A percentile compares a stretch with the other conserved stretches of the same genome.
Evolutionary conservation across 1,139 yeast species (phyloP).

Genomic region (Saccharomyces uvarum): DNA sequence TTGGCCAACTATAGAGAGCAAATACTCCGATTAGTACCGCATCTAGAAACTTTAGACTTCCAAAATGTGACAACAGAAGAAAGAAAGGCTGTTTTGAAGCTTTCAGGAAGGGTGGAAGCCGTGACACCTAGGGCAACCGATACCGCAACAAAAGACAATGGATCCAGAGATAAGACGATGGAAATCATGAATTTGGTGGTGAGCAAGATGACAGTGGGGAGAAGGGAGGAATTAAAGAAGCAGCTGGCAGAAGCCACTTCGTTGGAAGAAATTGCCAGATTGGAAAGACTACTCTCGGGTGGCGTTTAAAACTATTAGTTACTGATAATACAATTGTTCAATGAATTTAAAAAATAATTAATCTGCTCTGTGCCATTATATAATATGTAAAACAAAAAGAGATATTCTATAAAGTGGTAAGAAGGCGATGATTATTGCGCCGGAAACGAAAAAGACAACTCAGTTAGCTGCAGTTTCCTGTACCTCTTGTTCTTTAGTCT

Average conservation of each 20-base stretch:
- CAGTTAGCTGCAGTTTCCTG: background rate
- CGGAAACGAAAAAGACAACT: background rate
- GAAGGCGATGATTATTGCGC: background rate
- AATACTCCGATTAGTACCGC: slow-evolving; percentile 57
- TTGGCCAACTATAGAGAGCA: slow-evolving; percentile 52
- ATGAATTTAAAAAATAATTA: background rate
- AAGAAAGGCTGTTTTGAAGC: slow-evolving; percentile 31
- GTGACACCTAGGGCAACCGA: background rate
- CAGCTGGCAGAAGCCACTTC: slow-evolving; percentile 57
- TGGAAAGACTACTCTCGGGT: slow-evolving; percentile 42
- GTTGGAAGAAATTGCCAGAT: slow-evolving; percentile 63
- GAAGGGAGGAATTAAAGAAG: slow-evolving; percentile 40
- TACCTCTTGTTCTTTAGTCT: background rate
- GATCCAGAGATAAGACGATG: slow-evolving; percentile 26
- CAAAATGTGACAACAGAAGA: slow-evolving; percentile 53
- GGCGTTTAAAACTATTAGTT: slow-evolving; percentile 13
- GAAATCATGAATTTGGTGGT: slow-evolving; percentile 32
- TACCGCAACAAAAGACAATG: slow-evolving; percentile 6
- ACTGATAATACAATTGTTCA: background rate
- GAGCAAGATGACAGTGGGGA: slow-evolving; percentile 47
- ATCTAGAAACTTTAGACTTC: slow-evolving; percentile 58
- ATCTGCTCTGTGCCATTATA: background rate
- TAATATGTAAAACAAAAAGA: background rate
- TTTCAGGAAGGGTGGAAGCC: slow-evolving; percentile 31
- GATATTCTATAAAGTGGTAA: background rate